Conservation (phyloP, 31 red algal genomes). For the Odonthalia washingtoniensis region DNA sequence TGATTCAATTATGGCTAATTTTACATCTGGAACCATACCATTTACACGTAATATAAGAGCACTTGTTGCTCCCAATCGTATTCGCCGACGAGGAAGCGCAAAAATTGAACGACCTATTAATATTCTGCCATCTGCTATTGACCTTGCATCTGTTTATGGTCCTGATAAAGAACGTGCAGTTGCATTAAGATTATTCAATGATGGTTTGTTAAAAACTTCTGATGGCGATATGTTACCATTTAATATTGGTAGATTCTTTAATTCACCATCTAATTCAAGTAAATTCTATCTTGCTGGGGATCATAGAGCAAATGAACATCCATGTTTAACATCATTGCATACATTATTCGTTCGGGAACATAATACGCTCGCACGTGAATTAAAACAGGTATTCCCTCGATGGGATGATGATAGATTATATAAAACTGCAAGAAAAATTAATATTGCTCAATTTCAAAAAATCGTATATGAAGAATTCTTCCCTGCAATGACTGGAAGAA, state of each 20-base stretch:
- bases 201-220: slow-evolving; percentile 9
- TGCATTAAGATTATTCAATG: slow-evolving; percentile 26
- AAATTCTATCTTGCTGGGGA: slow-evolving; percentile 68
- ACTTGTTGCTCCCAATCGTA: not conserved
- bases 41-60: slow-evolving; percentile 54
- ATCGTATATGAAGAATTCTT: slow-evolving; percentile 72
- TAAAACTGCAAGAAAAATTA: slow-evolving; percentile 54
- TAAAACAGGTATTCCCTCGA: slow-evolving; percentile 34
- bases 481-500: slow-evolving; percentile 55
- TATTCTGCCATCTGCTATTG: slow-evolving; percentile 45
- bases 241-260: slow-evolving; percentile 10
- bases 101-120: slow-evolving; percentile 59
- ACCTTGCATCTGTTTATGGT: slow-evolving; percentile 67
- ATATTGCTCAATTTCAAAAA: slow-evolving; percentile 55
- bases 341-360: slow-evolving; percentile 74
- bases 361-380: slow-evolving; percentile 48
- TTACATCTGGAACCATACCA: slow-evolving; percentile 11
- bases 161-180: slow-evolving; percentile 1
- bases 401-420: slow-evolving; percentile 63
- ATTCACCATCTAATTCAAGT: slow-evolving; percentile 12
- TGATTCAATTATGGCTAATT: slow-evolving; percentile 51
- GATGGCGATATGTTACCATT: slow-evolving; percentile 32
- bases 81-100: not conserved
- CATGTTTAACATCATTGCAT: slow-evolving; percentile 60
- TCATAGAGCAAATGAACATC: slow-evolving; percentile 74